Conservation (phyloP, 352 stramenopile species). For the Globisporangium radiosum region DNA sequence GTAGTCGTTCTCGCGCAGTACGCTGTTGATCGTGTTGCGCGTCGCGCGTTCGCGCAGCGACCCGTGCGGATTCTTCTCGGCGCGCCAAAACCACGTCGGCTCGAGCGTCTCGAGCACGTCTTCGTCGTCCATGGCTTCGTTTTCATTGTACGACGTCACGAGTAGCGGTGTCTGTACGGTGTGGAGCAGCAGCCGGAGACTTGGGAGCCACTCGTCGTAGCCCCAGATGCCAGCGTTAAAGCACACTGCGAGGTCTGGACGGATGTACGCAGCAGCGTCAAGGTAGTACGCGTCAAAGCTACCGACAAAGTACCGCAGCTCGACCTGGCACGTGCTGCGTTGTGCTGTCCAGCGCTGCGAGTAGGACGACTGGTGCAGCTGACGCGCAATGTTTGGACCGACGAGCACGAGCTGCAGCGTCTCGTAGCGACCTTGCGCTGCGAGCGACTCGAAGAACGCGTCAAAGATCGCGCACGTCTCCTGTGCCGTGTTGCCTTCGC, state of each 20-base stretch:
- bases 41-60: conserved; percentile 41
- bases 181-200: conserved; percentile 54
- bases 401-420: conserved; percentile 59
- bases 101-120: conserved; percentile 58
- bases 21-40: conserved; percentile 41
- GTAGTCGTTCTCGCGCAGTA: conserved; percentile 73
- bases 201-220: conserved; percentile 82
- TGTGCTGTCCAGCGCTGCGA: conserved; percentile 15
- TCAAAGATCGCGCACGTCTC: conserved; percentile 62
- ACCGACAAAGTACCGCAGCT: conserved; percentile 65
- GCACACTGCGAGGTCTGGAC: conserved; percentile 60
- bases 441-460: conserved; percentile 34
- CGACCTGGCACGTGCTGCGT: background rate
- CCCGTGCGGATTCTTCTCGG: conserved; percentile 63
- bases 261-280: conserved; percentile 34
- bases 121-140: conserved; percentile 74
- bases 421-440: conserved; percentile 21
- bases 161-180: conserved; percentile 52
- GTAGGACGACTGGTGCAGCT: conserved; percentile 32
- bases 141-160: conserved; percentile 82
- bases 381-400: conserved; percentile 59
- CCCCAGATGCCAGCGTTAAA: conserved; percentile 87
- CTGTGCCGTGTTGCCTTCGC: conserved; percentile 50
- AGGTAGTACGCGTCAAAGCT: conserved; percentile 54
- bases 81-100: conserved; percentile 61